Base-by-base conservation (phyloP, 345 rosid species). In the Eucalyptus viminalis region DNA sequence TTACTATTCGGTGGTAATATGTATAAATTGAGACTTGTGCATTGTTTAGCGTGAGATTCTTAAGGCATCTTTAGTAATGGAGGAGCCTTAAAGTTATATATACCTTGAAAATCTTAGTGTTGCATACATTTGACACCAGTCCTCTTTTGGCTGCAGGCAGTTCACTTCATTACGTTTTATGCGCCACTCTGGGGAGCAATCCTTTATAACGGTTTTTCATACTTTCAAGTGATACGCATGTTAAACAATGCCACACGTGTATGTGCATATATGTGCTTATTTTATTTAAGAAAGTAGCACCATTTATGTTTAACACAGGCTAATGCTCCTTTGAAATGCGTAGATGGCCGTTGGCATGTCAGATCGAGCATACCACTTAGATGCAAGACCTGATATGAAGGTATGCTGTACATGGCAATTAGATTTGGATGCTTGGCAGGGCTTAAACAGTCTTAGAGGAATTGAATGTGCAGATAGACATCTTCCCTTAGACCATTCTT, bases 281-380 rank as follows among this genome's bases (percentile, higher is more conserved):
- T 16, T 62, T 89, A 65, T 62, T 37, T 11, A 85, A 51, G 47
- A 24, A 86, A 54, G 80, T 58, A 89, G 34, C 44, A 72, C 37
- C n/a, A 25, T 76, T 31, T 62, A 31, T 65, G 24, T 88, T 90
- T 89, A 72, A 43, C 45, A 51, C n/a, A 60, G 29, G 45, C 87
- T 87, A 50, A 50, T 91, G 50, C 83, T 34, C 19, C 27, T 27
- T 86, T 88, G 86, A 62, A 87, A 91, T 86, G 87, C 91, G 90
- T 93, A 97, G 99, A 96, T 97, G 99, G 99, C 98, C 1, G 97
- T 93, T n/a, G 99, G 97, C 80, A 96, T 97, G 94, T 96, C 97
- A 88, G 98, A 96, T 90, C 94, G 95, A 54, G 91, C 93, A 29
- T 95, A 95, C 91, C 96, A 94, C 54, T 92, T 91, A 51, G 98